Evolutionary conservation across 2,329 filamentous ascomycete genomes (phyloP).

Genomic region (Clarireedia paspali): DNA sequence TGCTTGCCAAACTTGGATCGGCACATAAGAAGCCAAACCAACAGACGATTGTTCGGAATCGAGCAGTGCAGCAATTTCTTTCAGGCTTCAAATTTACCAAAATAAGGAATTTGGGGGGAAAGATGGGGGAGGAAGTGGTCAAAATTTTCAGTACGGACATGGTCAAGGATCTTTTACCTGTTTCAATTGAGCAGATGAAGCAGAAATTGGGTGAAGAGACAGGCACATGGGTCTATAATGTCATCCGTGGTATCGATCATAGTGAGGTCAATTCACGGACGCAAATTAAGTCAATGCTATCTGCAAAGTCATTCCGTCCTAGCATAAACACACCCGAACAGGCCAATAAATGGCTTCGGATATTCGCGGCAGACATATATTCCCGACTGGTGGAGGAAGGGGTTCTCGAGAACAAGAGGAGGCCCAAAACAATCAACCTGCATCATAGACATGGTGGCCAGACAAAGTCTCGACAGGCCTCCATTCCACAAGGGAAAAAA

Average conservation of each 20-base stretch:
- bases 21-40: conserved; percentile 88
- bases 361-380: conserved; percentile 88
- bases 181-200: conserved; percentile 70
- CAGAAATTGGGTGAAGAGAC: conserved; percentile 75
- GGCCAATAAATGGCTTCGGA: conserved; percentile 76
- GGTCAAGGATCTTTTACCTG: conserved; percentile 64
- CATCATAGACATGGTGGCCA: conserved; percentile 71
- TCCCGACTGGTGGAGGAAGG: conserved; percentile 85
- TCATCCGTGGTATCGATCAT: conserved; percentile 75
- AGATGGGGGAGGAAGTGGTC: conserved; percentile 80
- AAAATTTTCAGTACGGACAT: conserved; percentile 74
- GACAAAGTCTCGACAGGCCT: conserved; percentile 64
- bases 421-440: conserved; percentile 78
- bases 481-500: conserved; percentile 68
- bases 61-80: conserved; percentile 73
- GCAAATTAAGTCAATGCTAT: conserved; percentile 95
- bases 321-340: conserved; percentile 72
- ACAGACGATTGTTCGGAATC: conserved; percentile 87
- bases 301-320: conserved; percentile 89
- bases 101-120: conserved; percentile 90
- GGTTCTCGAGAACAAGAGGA: conserved; percentile 75
- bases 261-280: conserved; percentile 87
- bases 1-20: conserved; percentile 89
- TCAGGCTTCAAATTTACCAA: conserved; percentile 87
- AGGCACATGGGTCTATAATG: conserved; percentile 76